Evolutionary conservation across 2,329 filamentous ascomycete species (phyloP).

Genomic region (Dactylellina cionopaga): DNA sequence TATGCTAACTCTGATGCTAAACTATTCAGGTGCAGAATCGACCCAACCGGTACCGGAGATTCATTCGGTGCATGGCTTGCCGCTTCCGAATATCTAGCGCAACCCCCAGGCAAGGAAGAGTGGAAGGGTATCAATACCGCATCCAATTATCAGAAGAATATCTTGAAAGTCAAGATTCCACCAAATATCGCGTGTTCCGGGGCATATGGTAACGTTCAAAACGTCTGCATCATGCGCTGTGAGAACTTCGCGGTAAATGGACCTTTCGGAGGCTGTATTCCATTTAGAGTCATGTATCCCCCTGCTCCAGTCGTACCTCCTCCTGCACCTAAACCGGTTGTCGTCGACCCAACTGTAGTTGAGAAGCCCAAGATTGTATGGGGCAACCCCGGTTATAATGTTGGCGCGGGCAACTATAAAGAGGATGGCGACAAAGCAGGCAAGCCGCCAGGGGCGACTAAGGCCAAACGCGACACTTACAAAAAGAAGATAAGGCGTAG

Average conservation of each 20-base stretch:
- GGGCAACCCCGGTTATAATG: not conserved
- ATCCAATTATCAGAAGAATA: not conserved
- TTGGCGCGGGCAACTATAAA: not conserved
- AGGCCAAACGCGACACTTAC: too few species aligned
- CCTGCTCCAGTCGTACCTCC: too few species aligned
- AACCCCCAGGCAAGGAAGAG: not conserved
- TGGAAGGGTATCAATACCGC: not conserved
- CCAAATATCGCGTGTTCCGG: not conserved
- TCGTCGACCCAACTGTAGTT: not conserved
- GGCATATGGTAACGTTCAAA: not conserved
- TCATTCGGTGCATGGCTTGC: not conserved
- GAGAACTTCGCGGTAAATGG: conserved; percentile 2
- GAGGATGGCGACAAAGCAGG: not conserved
- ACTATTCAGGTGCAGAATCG: not conserved
- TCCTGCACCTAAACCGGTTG: not conserved
- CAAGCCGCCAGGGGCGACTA: too few species aligned
- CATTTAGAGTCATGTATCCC: conserved; percentile 5
- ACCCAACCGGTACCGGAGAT: not conserved
- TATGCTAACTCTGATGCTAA: too few species aligned
- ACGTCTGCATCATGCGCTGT: conserved; percentile 6
- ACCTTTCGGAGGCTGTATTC: conserved; percentile 3
- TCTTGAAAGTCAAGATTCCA: not conserved
- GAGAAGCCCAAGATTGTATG: not conserved
- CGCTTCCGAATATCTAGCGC: not conserved
- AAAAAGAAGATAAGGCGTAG: too few species aligned